Percentiles rank a stretch among this genome's conserved stretches.
phyloP scores from a whole-genome alignment of 176 grass and related monocot species.

The Carex pumila region DNA sequence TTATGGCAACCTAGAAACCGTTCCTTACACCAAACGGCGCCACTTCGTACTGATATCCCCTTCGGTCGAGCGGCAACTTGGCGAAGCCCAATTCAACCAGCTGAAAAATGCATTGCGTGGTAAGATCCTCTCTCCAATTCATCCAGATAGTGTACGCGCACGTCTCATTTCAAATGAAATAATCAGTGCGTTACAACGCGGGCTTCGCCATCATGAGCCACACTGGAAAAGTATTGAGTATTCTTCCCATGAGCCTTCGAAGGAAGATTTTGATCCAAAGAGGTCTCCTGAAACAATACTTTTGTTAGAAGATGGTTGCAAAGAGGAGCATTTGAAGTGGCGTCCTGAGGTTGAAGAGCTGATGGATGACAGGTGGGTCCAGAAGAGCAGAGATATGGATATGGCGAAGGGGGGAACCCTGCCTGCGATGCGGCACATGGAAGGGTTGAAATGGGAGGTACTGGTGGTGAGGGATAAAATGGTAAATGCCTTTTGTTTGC shows the following conservation, averaged over 20 bases:
- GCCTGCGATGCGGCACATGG: slow-evolving; percentile 43
- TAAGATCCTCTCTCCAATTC: slow-evolving; percentile 80
- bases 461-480: slow-evolving; percentile 58
- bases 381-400: slow-evolving; percentile 38
- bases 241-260: not conserved
- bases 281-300: not conserved
- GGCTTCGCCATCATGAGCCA: slow-evolving; percentile 20
- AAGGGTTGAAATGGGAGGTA: slow-evolving; percentile 81
- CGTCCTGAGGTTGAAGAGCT: slow-evolving; percentile 51
- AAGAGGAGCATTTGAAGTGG: slow-evolving; percentile 13
- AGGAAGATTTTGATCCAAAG: not conserved
- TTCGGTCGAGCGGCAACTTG: slow-evolving; percentile 58
- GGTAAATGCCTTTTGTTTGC: slow-evolving; percentile 75
- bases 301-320: not conserved
- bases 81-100: slow-evolving; percentile 52
- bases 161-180: slow-evolving; percentile 72
- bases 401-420: slow-evolving; percentile 23
- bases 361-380: slow-evolving; percentile 73
- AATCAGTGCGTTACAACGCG: slow-evolving; percentile 55
- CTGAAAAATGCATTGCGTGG: slow-evolving; percentile 52
- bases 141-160: slow-evolving; percentile 82
- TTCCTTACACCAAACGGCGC: slow-evolving; percentile 78
- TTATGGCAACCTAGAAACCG: slow-evolving; percentile 72
- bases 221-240: not conserved
- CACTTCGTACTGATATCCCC: slow-evolving; percentile 70